These are phyloP conservation scores for Rhodosporidiobolus odoratus DNA, from an alignment of 768 basidiomycete genomes.

Conservation along the genomic window DNA sequence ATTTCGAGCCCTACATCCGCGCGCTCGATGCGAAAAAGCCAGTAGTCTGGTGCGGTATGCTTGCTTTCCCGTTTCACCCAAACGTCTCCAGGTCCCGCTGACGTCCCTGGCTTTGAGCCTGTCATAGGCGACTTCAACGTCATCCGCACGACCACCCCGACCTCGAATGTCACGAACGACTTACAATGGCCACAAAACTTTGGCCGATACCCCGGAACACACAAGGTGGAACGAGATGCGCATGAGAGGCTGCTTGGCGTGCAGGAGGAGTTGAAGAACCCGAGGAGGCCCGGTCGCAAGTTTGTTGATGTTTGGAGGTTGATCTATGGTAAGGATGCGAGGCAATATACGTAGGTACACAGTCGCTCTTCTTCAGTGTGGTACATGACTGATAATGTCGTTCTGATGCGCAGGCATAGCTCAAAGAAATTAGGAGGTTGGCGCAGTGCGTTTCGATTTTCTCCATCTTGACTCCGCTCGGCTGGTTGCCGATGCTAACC, in stretches of 20 bases:
- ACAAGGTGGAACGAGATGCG: slow-evolving; percentile 50
- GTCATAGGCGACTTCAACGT: slow-evolving; percentile 73
- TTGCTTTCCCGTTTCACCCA: not conserved
- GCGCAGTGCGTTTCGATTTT: slow-evolving; percentile 56
- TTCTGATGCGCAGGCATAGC: not conserved
- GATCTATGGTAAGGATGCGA: slow-evolving; percentile 54
- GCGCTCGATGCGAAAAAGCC: slow-evolving; percentile 71
- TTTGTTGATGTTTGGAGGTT: slow-evolving; percentile 78
- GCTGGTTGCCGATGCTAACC: no score
- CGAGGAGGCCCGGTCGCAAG: slow-evolving; percentile 33
- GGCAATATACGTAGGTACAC: slow-evolving; percentile 77
- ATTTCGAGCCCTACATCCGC: slow-evolving; percentile 67
- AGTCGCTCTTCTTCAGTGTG: slow-evolving; percentile 42
- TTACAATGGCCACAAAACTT: not conserved
- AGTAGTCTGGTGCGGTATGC: slow-evolving; percentile 59
- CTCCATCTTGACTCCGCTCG: no score
- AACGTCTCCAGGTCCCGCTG: not conserved
- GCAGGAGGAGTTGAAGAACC: slow-evolving; percentile 8
- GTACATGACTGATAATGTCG: no score
- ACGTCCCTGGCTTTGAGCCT: no score
- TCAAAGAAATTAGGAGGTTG: slow-evolving; percentile 7
- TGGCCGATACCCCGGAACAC: slow-evolving; percentile 12
- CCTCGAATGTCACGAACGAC: slow-evolving; percentile 74
- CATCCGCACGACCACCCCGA: slow-evolving; percentile 67
- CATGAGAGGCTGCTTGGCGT: slow-evolving; percentile 25